Conservation (phyloP, 2,329 filamentous ascomycete species). For the Laburnicola sp. region DNA sequence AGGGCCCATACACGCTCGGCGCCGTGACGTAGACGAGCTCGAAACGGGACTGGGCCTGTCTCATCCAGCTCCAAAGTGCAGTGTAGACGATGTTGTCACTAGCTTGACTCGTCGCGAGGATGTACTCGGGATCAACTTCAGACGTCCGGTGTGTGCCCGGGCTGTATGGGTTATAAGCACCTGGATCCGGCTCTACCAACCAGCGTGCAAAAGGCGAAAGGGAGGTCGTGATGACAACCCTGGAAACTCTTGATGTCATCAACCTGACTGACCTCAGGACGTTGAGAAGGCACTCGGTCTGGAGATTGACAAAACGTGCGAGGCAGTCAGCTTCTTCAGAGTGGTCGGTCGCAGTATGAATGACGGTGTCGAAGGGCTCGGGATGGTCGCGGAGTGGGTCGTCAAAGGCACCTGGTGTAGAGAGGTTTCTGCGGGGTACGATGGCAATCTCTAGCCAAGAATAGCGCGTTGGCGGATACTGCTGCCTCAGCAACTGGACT, state of each 20-base stretch:
- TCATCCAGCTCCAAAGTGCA: constrained; percentile 25
- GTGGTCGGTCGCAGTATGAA: constrained; percentile 27
- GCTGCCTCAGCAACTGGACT: constrained; percentile 20
- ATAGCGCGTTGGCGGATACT: constrained; percentile 16
- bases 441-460: constrained; percentile 27
- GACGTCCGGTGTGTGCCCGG: constrained; percentile 13
- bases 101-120: constrained; percentile 30
- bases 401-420: constrained; percentile 23
- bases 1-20: constrained; percentile 32
- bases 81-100: constrained; percentile 32
- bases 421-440: constrained; percentile 17
- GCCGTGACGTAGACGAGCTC: constrained; percentile 30
- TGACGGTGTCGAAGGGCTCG: constrained; percentile 30
- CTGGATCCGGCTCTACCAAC: constrained; percentile 21
- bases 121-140: constrained; percentile 27
- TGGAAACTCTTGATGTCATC: constrained; percentile 19
- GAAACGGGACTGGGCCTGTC: constrained; percentile 23
- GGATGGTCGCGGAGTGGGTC: constrained; percentile 20
- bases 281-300: constrained; percentile 24
- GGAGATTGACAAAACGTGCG: constrained; percentile 28
- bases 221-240: constrained; percentile 30
- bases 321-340: constrained; percentile 33
- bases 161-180: constrained; percentile 4
- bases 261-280: constrained; percentile 26
- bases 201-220: constrained; percentile 32